Base-by-base conservation (phyloP, 805 yeast species). In the Candida taoyuanica region DNA sequence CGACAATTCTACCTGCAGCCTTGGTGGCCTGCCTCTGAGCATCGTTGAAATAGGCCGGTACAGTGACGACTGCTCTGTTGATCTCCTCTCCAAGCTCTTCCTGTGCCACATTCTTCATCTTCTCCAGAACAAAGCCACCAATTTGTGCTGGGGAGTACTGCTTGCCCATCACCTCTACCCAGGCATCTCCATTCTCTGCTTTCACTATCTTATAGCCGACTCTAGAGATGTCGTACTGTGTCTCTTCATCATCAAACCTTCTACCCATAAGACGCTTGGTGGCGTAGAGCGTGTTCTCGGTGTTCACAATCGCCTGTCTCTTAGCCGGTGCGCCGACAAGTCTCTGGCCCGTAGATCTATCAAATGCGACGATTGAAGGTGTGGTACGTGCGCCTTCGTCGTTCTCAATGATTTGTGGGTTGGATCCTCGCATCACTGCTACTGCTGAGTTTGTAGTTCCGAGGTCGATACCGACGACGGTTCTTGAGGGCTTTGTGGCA, bases 361-460 rank as follows among this genome's bases (percentile, higher is more conserved):
- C 64, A 55, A 76, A 75, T 3, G 89, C 88, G 15, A 84, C 91
- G 5, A 83, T 68, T 0, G 91, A 82, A 2, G 91, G 93, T 1
- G 89, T 83, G 5, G 93, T 83, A 55, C 89, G 67, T 32, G 77
- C 75, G 25, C 91, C 93, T 63, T 84, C 85, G 44, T 79, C 83
- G 55, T 83, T 81, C 60, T 83, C 89, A 35, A 85, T 70, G 42
- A 84, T 81, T 44, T 68, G 67, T 19, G 87, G 78, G 20, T 71
- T 68, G 47, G 74, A 67, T 32, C 82, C 81, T 50, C 75, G 74
- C 65, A 81, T 78, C 39, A 81, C 66, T 9, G 94, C 94, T 23
- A 84, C 91, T 3, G 93, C 94, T 31, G 91, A 82, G 63, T 85
- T 85, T 31, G 95, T 85, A 17, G 95, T 85, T 19, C 95, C 95